Base-by-base conservation (phyloP, 2,329 filamentous ascomycete species). In the Nannizziopsis arthrosporioides region DNA sequence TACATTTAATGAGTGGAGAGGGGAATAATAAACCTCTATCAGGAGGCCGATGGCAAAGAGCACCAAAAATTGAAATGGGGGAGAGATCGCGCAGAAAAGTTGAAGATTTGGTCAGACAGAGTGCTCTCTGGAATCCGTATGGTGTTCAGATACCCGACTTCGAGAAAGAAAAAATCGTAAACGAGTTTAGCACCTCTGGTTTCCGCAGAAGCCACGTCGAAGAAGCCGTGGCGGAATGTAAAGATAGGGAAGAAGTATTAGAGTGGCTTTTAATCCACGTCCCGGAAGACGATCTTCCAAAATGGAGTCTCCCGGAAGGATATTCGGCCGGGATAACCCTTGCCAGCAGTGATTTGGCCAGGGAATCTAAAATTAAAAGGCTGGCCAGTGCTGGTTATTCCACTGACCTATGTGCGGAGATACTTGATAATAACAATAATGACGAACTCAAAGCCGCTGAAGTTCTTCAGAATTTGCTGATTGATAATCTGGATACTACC, bases 221-320 rank as follows among this genome's bases (percentile, higher is more conserved):
- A 60, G 92, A 98, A 67, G 90, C 92, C 7, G 78, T 85, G 1
- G 80, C 80, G 39, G 80, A 89, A 58, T 95, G 89, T 69, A 93
- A 90, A 64, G 88, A 94, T 62, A 77, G 84, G 27, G 89, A 95
- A 62, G 92, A 98, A 67, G 82, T 87, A 12, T 74, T 98, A 2
- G 90, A 96, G 63, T 98, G 92, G 92, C 75, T 98, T 12, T 75
- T 98, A 42, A 89, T 96, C 44, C 90, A 98, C 65, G 88, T 98
- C 2, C 92, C 92, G 1, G 92, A 98, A 62, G 92, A 98, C 61
- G 92, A 96, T 59, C 70, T 96, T n/a, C 92, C 92, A 1, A 73
- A 77, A 5, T 96, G 90, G 88, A 86, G 86, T 57, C 70, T 98
- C 37, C 92, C 92, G 0, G 89, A 93, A 66, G 85, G 82, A 52